These are phyloP conservation scores for Candida bentonensis DNA, from an alignment of 805 yeast genomes.

Conservation along the genomic window DNA sequence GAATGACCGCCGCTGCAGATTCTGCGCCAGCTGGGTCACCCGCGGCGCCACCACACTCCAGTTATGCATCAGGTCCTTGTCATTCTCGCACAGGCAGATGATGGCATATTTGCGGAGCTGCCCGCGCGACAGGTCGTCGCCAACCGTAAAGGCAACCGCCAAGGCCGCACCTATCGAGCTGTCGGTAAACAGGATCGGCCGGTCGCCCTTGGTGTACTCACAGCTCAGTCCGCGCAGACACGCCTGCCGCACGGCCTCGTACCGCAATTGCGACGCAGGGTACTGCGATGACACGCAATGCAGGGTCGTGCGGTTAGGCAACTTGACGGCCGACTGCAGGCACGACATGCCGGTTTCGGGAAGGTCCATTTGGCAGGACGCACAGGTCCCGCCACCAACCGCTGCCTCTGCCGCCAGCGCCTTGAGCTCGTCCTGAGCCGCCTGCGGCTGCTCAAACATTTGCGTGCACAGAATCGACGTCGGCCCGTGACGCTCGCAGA, in stretches of 20 bases:
- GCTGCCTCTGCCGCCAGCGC: not conserved
- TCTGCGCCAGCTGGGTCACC: conserved; percentile 11
- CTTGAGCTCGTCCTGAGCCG: conserved; percentile 4
- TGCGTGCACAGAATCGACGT: conserved; percentile 18
- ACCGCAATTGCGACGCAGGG: conserved; percentile 15
- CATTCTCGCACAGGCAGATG: conserved; percentile 13
- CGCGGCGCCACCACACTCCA: conserved; percentile 12
- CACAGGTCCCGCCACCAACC: conserved; percentile 8
- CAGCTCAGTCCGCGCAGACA: conserved; percentile 15
- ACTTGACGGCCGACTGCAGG: not conserved
- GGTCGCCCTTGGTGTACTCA: conserved; percentile 13
- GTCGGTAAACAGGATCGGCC: conserved; percentile 15
- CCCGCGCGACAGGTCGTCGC: conserved; percentile 14
- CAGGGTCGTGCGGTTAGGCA: not conserved
- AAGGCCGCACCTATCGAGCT: conserved; percentile 13
- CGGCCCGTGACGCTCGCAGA: conserved; percentile 21
- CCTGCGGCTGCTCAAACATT: conserved; percentile 8
- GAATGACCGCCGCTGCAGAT: conserved; percentile 2
- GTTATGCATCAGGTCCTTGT: conserved; percentile 8
- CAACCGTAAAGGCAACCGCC: conserved; percentile 12
- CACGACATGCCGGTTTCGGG: conserved; percentile 5
- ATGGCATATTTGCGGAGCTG: conserved; percentile 13
- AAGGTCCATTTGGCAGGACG: conserved; percentile 12
- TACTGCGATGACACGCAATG: conserved; percentile 12
- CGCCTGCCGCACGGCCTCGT: conserved; percentile 15